Evolutionary conservation across 2,329 filamentous ascomycete species (phyloP), one percentile per base, ranked within the genome.

Genomic region (Beauveria pseudobassiana): DNA sequence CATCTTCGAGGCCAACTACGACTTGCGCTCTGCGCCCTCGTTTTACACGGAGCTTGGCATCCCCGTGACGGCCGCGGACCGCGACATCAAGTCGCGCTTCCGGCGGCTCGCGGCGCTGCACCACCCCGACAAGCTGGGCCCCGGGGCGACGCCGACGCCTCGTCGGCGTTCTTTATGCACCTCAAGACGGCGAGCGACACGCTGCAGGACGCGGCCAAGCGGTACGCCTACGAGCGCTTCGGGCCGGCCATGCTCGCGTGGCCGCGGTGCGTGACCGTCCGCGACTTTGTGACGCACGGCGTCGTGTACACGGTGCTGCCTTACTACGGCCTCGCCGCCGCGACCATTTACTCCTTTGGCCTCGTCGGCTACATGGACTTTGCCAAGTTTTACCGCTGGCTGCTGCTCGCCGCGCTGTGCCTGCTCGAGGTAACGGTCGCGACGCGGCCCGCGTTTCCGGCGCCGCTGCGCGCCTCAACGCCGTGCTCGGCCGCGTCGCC

Each of bases 151-250:
- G 68, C 64, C 22, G 65, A 62, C 50, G 71, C 71, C 64, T 67
- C 69, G 10, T 74, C 73, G 38, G 72, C 73, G 59, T 69, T 87
- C 75, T 98, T 96, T 74, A 86, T 97, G 52, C 86, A 89, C 69
- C 82, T 98, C 69, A 93, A 93, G 78, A 79, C 87, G 51, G 92
- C 91, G 6, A 85, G 91, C 69, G 95, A 98, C 69, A 90, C 88
- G 0, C 83, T 97, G 18, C 77, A 85, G n/a, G 86, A 95, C 70
- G 85, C 89, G 2, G 86, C 85, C 0, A 87, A 84, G 69, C 83
- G 91, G 61, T 96, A 95, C 72, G 92, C 91, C 8, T 97, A 97
- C 75, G 91, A 96, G 71, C 86, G 91, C 53, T 92, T 96, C 72
- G 93, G 93, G 0, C 87, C 90, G 0, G 84, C 85, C 30, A 81